These are phyloP conservation scores for Phytopythium litorale DNA, from an alignment of 352 stramenopile genomes.

Conservation along the genomic window DNA sequence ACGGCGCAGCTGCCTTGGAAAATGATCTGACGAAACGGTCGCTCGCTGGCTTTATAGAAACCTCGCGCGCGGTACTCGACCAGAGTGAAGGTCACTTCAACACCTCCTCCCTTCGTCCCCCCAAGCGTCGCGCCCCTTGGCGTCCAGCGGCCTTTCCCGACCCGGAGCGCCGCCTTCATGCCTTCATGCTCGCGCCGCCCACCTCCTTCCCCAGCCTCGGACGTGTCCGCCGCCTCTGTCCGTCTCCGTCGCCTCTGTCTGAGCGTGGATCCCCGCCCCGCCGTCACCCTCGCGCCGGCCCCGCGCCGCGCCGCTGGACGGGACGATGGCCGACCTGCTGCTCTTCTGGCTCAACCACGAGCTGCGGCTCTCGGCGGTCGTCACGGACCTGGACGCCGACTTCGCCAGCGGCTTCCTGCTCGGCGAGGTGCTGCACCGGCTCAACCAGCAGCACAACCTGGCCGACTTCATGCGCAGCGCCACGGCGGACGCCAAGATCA, in stretches of 20 bases:
- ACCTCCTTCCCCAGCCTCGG: no score
- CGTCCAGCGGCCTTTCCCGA: neutral
- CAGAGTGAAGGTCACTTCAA: constrained; percentile 6
- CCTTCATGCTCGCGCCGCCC: neutral
- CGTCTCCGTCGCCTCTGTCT: no score
- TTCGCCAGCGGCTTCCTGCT: constrained; percentile 87
- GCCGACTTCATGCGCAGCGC: constrained; percentile 68
- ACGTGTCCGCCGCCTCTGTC: neutral
- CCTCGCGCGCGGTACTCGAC: neutral
- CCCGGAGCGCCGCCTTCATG: neutral
- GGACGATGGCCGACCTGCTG: constrained; percentile 67
- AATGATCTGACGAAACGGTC: neutral
- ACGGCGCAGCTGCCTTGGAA: constrained; percentile 8
- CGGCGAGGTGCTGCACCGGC: constrained; percentile 75
- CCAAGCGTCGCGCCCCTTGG: neutral
- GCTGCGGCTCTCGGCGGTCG: constrained; percentile 56
- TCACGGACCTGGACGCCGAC: constrained; percentile 64
- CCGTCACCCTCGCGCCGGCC: no score
- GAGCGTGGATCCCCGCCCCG: no score
- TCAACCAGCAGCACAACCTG: constrained; percentile 91
- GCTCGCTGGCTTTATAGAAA: neutral
- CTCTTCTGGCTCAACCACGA: constrained; percentile 84
- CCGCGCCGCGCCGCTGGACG: neutral
- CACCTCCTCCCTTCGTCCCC: no score
- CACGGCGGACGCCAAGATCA: constrained; percentile 76